Evolutionary conservation across 1,139 yeast species (phyloP).

Genomic region (Geotrichum histeridarum): DNA sequence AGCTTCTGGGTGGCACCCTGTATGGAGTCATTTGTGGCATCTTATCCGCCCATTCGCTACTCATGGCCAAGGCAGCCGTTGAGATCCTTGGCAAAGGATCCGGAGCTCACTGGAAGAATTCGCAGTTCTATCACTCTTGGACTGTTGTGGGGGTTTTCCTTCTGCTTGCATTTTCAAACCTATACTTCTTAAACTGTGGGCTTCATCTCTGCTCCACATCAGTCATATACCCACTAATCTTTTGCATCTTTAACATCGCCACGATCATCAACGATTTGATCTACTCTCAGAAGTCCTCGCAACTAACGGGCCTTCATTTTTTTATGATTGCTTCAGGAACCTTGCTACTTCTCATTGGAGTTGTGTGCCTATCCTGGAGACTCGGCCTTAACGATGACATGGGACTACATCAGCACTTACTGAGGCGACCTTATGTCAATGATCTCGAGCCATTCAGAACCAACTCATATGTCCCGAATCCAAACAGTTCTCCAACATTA

Average conservation of each 20-base stretch:
- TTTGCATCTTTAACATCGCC: slow-evolving; percentile 72
- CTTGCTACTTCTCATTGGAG: slow-evolving; percentile 48
- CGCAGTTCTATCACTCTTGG: slow-evolving; percentile 41
- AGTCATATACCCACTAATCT: slow-evolving; percentile 78
- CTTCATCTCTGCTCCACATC: slow-evolving; percentile 69
- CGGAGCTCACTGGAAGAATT: slow-evolving; percentile 34
- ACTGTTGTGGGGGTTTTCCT: slow-evolving; percentile 54
- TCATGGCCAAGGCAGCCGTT: slow-evolving; percentile 78
- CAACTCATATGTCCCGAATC: not conserved
- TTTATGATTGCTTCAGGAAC: slow-evolving; percentile 50
- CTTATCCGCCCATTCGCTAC: slow-evolving; percentile 76
- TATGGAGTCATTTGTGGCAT: slow-evolving; percentile 77
- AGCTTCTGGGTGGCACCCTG: slow-evolving; percentile 45
- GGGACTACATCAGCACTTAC: slow-evolving; percentile 15
- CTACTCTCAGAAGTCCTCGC: slow-evolving; percentile 51
- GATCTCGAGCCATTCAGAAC: slow-evolving; percentile 5
- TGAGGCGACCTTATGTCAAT: not conserved
- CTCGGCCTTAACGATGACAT: slow-evolving; percentile 21
- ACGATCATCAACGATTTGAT: slow-evolving; percentile 70
- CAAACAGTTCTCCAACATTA: not conserved
- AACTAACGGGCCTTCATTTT: slow-evolving; percentile 40
- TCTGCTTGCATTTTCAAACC: slow-evolving; percentile 61
- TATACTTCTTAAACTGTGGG: slow-evolving; percentile 70
- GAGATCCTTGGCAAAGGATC: slow-evolving; percentile 49
- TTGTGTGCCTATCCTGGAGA: slow-evolving; percentile 48